Percentiles rank a stretch among this genome's conserved stretches.
Conservation (phyloP, 2,329 filamentous ascomycete species). For the Botrytis paeoniae region DNA sequence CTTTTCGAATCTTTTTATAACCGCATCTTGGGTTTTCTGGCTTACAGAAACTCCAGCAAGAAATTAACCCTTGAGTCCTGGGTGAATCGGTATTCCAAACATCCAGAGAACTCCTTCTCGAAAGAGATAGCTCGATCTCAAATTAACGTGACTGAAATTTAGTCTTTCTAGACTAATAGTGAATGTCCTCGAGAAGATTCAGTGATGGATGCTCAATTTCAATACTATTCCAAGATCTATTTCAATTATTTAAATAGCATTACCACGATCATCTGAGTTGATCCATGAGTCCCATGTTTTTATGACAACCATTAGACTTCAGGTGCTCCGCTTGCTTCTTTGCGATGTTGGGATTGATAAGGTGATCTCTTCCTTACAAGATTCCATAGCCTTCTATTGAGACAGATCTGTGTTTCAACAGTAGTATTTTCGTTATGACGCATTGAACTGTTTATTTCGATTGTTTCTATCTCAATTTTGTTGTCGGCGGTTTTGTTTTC, state of each 20-base stretch:
- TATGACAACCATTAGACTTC: background rate
- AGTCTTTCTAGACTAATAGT: background rate
- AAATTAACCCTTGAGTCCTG: too few species aligned
- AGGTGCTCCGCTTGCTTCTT: background rate
- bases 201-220: too few species aligned
- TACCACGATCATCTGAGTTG: background rate
- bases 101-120: rapidly evolving
- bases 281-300: background rate
- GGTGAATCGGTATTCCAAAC: background rate
- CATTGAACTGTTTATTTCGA: rapidly evolving
- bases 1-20: background rate
- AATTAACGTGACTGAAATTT: rapidly evolving
- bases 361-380: background rate
- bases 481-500: background rate
- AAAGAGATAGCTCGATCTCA: background rate
- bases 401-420: background rate
- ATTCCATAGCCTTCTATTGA: background rate
- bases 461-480: rapidly evolving
- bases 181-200: background rate
- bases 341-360: background rate
- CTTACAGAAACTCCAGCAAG: too few species aligned
- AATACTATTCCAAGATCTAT: rapidly evolving
- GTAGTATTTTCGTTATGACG: rapidly evolving
- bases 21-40: rapidly evolving
- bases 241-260: too few species aligned